phyloP scores from a whole-genome alignment of 2,329 filamentous ascomycete genomes.

The Fusarium compactum region DNA sequence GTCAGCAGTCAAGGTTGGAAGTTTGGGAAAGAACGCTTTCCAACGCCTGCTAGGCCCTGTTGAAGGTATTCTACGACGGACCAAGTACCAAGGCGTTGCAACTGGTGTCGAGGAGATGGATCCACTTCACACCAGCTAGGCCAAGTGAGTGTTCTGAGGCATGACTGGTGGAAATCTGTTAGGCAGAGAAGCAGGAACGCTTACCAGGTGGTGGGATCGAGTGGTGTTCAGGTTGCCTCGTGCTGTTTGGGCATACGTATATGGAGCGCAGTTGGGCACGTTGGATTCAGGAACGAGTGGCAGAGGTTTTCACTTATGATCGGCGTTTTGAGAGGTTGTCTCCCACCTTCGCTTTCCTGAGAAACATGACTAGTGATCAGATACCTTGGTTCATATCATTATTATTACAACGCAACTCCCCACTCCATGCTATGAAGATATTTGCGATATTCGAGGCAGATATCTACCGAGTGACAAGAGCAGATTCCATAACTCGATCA shows the following conservation, averaged over 20 bases:
- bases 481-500: not conserved
- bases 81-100: slow-evolving; percentile 70
- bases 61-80: slow-evolving; percentile 92
- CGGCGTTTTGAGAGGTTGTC: slow-evolving; percentile 47
- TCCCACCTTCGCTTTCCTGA: slow-evolving; percentile 52
- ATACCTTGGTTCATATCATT: slow-evolving; percentile 50
- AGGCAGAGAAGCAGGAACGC: slow-evolving; percentile 10
- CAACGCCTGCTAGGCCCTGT: slow-evolving; percentile 93
- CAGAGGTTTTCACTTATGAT: slow-evolving; percentile 42
- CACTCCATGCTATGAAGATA: slow-evolving; percentile 8
- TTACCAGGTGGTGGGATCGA: slow-evolving; percentile 7
- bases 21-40: slow-evolving; percentile 92
- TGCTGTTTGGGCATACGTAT: slow-evolving; percentile 17
- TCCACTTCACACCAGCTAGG: slow-evolving; percentile 64
- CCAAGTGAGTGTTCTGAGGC: not conserved
- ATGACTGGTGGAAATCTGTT: not conserved
- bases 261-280: slow-evolving; percentile 24
- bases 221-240: slow-evolving; percentile 29
- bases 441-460: not conserved
- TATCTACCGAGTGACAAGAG: not conserved
- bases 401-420: slow-evolving; percentile 22
- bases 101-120: slow-evolving; percentile 75
- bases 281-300: slow-evolving; percentile 31
- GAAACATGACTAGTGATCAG: slow-evolving; percentile 53
- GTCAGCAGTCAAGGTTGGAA: slow-evolving; percentile 92